phyloP scores from a whole-genome alignment of 306 rosid species.

The apple (Malus domestica) region ASM211411v1 NC_041805.1:24108001-24108500 shows the following conservation, averaged over 20 bases:
- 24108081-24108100: conserved; percentile 1
- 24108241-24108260: conserved; percentile 1
- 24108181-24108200: not conserved
- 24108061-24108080: conserved; percentile 3
- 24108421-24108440: conserved; percentile 12
- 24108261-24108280: not conserved
- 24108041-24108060: conserved; percentile 20
- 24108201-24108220: not conserved
- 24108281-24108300: not conserved
- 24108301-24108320: not conserved
- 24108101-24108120: not conserved
- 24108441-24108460: not conserved
- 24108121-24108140: not conserved
- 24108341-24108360: not conserved
- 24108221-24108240: conserved; percentile 5
- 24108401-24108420: not conserved
- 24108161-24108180: not conserved
- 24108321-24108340: not conserved
- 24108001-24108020: conserved; percentile 28
- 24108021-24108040: conserved; percentile 22
- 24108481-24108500: not conserved
- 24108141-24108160: not conserved
- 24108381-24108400: not conserved
- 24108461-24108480: not conserved
- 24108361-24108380: not conserved